phyloP scores from a whole-genome alignment of 2,329 filamentous ascomycete species.

The Colletotrichum incanum region DNA sequence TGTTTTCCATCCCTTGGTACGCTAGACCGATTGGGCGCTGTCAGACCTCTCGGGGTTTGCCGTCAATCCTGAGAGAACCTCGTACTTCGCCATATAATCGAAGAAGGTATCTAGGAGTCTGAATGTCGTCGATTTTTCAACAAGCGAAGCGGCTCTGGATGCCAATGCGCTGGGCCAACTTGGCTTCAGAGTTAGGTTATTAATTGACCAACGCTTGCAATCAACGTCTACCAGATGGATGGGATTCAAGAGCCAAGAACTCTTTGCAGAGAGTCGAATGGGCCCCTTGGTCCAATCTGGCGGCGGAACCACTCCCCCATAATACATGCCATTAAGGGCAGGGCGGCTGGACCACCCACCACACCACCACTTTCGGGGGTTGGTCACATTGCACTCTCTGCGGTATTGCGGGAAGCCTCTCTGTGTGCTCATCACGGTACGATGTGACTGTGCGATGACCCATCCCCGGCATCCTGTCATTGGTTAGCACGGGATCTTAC shows the following conservation, averaged over 20 bases:
- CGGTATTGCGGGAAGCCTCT: constrained; percentile 8
- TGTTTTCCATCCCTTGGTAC: constrained; percentile 13
- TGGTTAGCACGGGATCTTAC: not conserved
- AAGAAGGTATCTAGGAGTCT: not conserved
- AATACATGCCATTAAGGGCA: constrained; percentile 27
- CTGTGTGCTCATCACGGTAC: constrained; percentile 2
- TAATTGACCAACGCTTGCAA: constrained; percentile 31
- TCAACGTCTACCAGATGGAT: constrained; percentile 14
- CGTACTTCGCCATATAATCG: not conserved
- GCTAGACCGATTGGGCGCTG: not conserved
- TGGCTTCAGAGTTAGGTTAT: constrained; percentile 31
- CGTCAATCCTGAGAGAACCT: not conserved
- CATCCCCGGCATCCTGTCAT: constrained; percentile 3
- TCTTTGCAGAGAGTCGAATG: constrained; percentile 17
- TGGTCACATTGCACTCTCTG: constrained; percentile 37
- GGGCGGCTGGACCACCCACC: constrained; percentile 24
- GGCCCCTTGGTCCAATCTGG: constrained; percentile 33
- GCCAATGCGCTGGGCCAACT: constrained; percentile 31
- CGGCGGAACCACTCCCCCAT: constrained; percentile 34
- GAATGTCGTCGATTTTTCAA: constrained; percentile 30
- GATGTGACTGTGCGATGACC: constrained; percentile 26
- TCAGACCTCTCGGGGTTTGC: not conserved
- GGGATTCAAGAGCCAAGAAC: constrained; percentile 11
- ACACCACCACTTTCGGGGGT: constrained; percentile 31
- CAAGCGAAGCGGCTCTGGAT: constrained; percentile 55